These are phyloP conservation scores for Microglena sp. DNA, from an alignment of 139 green algal genomes.

Conservation along the genomic window DNA sequence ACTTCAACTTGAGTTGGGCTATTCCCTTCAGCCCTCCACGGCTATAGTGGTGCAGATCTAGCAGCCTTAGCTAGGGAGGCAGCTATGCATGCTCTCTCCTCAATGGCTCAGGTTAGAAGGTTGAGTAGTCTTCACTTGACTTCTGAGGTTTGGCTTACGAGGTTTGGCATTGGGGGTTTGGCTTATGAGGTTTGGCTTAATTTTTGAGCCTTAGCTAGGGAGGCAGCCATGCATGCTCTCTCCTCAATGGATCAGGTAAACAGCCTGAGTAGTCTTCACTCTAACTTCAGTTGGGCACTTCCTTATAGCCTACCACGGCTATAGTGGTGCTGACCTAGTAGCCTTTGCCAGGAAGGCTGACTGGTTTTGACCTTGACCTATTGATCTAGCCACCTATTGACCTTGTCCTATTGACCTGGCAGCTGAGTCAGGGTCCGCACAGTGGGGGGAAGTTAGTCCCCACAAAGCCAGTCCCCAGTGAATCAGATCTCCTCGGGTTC, in stretches of 20 bases:
- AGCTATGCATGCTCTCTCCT: constrained; percentile 54
- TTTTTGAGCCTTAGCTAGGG: background rate
- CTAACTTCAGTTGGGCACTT: background rate
- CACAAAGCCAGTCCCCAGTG: too few relatives aligned
- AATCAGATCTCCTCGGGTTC: too few relatives aligned
- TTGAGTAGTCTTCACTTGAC: too few relatives aligned
- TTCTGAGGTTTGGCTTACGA: too few relatives aligned
- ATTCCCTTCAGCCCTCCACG: constrained; percentile 40
- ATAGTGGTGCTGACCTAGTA: constrained; percentile 76
- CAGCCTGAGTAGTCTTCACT: background rate
- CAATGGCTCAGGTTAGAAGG: constrained; percentile 10
- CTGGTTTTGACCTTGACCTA: too few relatives aligned
- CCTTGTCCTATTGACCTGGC: too few relatives aligned
- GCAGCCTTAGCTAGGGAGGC: constrained; percentile 63
- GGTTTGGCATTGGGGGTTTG: too few relatives aligned
- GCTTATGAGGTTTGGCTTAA: too few relatives aligned
- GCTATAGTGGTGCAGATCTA: constrained; percentile 82
- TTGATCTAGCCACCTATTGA: too few relatives aligned
- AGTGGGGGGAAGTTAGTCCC: too few relatives aligned
- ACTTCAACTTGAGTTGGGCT: background rate
- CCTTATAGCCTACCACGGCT: constrained; percentile 64
- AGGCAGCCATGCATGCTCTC: background rate
- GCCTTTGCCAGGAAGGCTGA: constrained; percentile 66
- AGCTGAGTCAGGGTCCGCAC: too few relatives aligned
- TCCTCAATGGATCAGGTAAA: background rate